Evolutionary conservation across 345 rosid genomes (phyloP).

Genomic region (Eucalyptus virginea): DNA sequence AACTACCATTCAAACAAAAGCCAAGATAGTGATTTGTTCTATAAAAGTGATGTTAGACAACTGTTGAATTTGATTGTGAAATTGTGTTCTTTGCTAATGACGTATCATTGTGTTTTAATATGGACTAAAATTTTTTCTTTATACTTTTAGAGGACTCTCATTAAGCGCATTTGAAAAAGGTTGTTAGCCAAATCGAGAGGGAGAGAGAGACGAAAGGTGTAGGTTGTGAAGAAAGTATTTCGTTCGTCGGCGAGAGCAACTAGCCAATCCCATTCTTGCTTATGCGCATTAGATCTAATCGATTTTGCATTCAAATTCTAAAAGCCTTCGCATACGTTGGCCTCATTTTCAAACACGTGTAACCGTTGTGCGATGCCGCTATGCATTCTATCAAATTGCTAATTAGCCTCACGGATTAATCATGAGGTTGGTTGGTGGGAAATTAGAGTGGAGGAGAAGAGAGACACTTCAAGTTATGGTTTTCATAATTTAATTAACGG

Average conservation of each 20-base stretch:
- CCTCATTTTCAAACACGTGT: neutral
- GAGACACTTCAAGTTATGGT: neutral
- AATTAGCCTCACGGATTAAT: neutral
- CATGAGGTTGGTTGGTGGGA: neutral
- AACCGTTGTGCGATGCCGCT: neutral
- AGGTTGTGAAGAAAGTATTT: neutral
- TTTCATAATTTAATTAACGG: neutral
- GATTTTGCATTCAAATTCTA: neutral
- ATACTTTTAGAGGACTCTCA: neutral
- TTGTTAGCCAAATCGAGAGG: neutral
- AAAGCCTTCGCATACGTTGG: neutral
- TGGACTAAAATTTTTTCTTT: neutral
- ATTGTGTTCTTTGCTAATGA: neutral
- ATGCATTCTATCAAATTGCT: neutral
- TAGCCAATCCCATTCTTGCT: neutral
- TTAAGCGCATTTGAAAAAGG: neutral
- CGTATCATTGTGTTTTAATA: neutral
- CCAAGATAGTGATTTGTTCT: neutral
- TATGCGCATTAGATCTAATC: neutral
- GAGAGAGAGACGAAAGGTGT: neutral
- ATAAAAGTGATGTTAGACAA: neutral
- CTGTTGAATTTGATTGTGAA: neutral
- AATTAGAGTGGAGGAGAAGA: neutral
- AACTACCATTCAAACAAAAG: neutral
- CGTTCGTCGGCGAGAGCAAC: neutral